Evolutionary conservation across 2,329 filamentous ascomycete genomes (phyloP).

Genomic region (Diaporthe destruens): DNA sequence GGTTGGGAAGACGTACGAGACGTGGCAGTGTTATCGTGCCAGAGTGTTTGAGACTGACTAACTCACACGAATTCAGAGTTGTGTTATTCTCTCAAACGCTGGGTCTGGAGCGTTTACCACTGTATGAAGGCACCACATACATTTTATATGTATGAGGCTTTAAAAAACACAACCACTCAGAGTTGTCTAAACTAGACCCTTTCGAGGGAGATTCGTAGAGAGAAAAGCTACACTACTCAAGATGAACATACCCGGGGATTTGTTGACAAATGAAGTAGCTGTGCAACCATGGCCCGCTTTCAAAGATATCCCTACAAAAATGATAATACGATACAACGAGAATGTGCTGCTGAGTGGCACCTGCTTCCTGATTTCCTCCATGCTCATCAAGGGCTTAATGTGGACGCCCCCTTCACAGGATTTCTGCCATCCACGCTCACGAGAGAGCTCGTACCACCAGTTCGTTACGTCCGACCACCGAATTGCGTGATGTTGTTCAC

Average conservation of each 20-base stretch:
- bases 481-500: conserved; percentile 59
- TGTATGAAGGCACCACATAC: too few species aligned
- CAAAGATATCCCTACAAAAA: neutral
- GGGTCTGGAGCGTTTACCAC: too few species aligned
- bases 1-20: too few species aligned
- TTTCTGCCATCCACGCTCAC: conserved; percentile 16
- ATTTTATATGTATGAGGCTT: too few species aligned
- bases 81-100: too few species aligned
- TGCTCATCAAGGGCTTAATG: neutral
- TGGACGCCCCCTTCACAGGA: neutral
- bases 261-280: neutral
- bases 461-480: conserved; percentile 62
- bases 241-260: neutral
- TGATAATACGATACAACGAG: neutral
- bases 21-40: too few species aligned
- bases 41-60: too few species aligned
- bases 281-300: neutral
- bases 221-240: too few species aligned
- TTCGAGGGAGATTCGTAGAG: too few species aligned
- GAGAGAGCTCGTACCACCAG: conserved; percentile 53
- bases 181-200: too few species aligned
- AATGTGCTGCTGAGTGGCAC: neutral
- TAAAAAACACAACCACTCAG: too few species aligned
- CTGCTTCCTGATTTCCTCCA: neutral
- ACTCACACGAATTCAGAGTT: too few species aligned